These are phyloP conservation scores for Alternaria triticina DNA, from an alignment of 2,329 filamentous ascomycete species.

Conservation along the genomic window DNA sequence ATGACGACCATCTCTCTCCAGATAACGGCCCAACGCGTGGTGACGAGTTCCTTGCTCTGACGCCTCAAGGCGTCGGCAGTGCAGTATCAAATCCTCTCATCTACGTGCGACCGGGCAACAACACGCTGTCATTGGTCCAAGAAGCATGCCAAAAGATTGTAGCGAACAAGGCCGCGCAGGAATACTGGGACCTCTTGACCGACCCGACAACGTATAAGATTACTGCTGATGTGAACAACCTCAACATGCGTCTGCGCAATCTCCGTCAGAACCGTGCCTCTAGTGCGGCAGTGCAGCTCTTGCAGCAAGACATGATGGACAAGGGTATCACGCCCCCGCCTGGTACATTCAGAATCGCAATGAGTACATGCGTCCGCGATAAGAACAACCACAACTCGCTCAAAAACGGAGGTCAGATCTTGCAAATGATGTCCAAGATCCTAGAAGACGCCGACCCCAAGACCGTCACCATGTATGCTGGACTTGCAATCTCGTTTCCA, in stretches of 20 bases:
- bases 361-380: constrained; percentile 77
- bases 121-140: constrained; percentile 72
- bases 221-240: constrained; percentile 74
- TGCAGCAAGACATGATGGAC: constrained; percentile 51
- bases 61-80: constrained; percentile 22
- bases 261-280: constrained; percentile 72
- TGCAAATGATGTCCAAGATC: constrained; percentile 55
- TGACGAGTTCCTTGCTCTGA: constrained; percentile 42
- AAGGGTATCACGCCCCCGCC: constrained; percentile 37
- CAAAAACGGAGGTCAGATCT: constrained; percentile 66
- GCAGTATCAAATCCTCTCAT: constrained; percentile 41
- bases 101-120: constrained; percentile 58
- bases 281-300: constrained; percentile 62
- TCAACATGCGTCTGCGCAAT: constrained; percentile 70
- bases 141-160: constrained; percentile 67
- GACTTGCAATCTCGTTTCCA: constrained; percentile 36
- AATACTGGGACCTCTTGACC: constrained; percentile 81
- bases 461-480: constrained; percentile 38
- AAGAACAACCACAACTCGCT: constrained; percentile 76
- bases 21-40: constrained; percentile 29
- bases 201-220: constrained; percentile 61
- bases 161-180: constrained; percentile 66
- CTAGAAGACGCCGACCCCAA: constrained; percentile 42
- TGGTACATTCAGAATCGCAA: constrained; percentile 72
- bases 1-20: constrained; percentile 38